Percentiles rank a stretch among this genome's conserved stretches.
Conservation (phyloP, 1,139 yeast species). For the Pichia sp. region DNA sequence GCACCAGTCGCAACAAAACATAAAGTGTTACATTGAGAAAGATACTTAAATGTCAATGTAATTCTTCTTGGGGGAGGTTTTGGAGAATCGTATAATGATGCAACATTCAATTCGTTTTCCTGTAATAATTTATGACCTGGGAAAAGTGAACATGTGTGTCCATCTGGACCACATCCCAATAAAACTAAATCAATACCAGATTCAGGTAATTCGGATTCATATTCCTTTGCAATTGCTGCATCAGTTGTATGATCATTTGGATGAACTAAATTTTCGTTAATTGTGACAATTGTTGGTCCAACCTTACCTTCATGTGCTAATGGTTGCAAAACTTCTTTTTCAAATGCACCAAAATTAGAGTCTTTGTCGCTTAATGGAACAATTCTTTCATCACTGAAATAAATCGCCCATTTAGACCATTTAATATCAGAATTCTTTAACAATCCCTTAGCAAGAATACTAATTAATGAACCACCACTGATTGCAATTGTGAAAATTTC, state of each 20-base stretch:
- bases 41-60: slow-evolving; percentile 62
- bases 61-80: slow-evolving; percentile 76
- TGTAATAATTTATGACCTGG: slow-evolving; percentile 48
- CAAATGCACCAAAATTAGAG: slow-evolving; percentile 62
- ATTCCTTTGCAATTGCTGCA: slow-evolving; percentile 44
- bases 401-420: slow-evolving; percentile 67
- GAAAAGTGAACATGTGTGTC: slow-evolving; percentile 74
- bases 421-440: slow-evolving; percentile 49
- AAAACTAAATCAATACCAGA: slow-evolving; percentile 47
- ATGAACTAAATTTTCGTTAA: slow-evolving; percentile 43
- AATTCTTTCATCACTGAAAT: slow-evolving; percentile 66
- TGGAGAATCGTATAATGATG: slow-evolving; percentile 55
- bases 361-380: slow-evolving; percentile 63
- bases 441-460: slow-evolving; percentile 65
- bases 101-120: slow-evolving; percentile 37
- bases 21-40: slow-evolving; percentile 48
- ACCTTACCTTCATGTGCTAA: slow-evolving; percentile 27
- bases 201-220: slow-evolving; percentile 41
- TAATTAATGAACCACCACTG: slow-evolving; percentile 86
- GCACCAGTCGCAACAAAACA: slow-evolving; percentile 90
- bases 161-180: slow-evolving; percentile 77
- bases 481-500: slow-evolving; percentile 65
- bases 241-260: slow-evolving; percentile 47
- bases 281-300: slow-evolving; percentile 43
- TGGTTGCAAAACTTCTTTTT: slow-evolving; percentile 47